Evolutionary conservation across 1,284 basidiomycete species (phyloP).

Genomic region (Cryptococcus wingfieldii): DNA sequence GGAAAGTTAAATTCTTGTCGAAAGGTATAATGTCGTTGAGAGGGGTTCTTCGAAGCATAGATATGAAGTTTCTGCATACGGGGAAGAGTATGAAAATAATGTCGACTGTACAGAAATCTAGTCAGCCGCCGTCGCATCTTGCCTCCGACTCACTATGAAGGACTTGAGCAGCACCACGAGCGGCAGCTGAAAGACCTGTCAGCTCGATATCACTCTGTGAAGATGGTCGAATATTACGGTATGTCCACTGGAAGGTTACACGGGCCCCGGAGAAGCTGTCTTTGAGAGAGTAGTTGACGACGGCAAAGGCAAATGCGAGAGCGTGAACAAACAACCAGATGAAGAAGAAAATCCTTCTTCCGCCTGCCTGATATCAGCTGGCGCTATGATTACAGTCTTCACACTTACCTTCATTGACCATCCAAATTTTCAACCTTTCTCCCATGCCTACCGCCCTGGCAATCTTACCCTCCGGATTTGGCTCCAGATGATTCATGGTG

Average conservation of each 20-base stretch:
- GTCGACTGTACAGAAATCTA: conserved; percentile 53
- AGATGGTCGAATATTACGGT: conserved; percentile 55
- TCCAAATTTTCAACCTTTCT: conserved; percentile 64
- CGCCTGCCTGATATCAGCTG: conserved; percentile 45
- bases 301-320: conserved; percentile 67
- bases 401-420: conserved; percentile 72
- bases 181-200: conserved; percentile 57
- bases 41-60: conserved; percentile 71
- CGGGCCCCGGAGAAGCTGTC: conserved; percentile 68
- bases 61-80: conserved; percentile 85
- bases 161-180: conserved; percentile 75
- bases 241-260: conserved; percentile 65
- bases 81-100: conserved; percentile 85
- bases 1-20: conserved; percentile 81
- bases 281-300: conserved; percentile 69
- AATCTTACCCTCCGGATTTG: conserved; percentile 1
- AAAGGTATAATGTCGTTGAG: conserved; percentile 81
- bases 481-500: conserved; percentile 36
- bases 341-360: conserved; percentile 67
- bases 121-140: background rate
- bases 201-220: background rate
- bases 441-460: conserved; percentile 36
- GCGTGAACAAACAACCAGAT: conserved; percentile 71
- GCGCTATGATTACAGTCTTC: background rate
- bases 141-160: conserved; percentile 56